Evolutionary conservation across 2,329 filamentous ascomycete species (phyloP).

Genomic region (Diaporthe ilicicola): DNA sequence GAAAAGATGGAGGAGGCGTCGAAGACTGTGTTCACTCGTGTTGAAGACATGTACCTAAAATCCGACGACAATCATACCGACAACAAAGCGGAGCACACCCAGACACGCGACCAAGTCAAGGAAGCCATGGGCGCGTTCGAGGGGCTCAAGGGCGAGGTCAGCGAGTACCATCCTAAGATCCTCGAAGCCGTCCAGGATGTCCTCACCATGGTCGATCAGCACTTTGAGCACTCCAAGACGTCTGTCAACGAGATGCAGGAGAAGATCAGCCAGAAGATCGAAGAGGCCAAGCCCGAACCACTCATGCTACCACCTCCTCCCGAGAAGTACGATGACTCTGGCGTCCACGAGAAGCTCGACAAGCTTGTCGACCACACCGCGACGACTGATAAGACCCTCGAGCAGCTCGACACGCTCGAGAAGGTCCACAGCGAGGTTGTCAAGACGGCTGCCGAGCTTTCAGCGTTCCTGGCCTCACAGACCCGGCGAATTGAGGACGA

Average conservation of each 20-base stretch:
- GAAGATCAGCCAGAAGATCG: constrained; percentile 66
- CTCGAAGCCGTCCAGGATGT: constrained; percentile 87
- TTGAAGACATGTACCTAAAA: constrained; percentile 80
- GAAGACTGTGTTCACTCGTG: constrained; percentile 83
- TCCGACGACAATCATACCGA: constrained; percentile 79
- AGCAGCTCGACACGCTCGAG: constrained; percentile 83
- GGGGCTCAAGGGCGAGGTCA: constrained; percentile 79
- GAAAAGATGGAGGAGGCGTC: constrained; percentile 90
- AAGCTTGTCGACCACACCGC: constrained; percentile 70
- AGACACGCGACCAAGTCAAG: constrained; percentile 82
- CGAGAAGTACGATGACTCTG: constrained; percentile 62
- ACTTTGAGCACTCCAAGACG: constrained; percentile 87
- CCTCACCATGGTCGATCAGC: constrained; percentile 81
- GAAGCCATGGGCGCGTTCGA: constrained; percentile 78
- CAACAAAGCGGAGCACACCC: constrained; percentile 79
- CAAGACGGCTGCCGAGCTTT: constrained; percentile 83
- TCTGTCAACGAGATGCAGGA: constrained; percentile 64
- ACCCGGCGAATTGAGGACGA: constrained; percentile 79
- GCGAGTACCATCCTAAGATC: constrained; percentile 88
- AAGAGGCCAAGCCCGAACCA: constrained; percentile 69
- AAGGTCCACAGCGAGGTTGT: constrained; percentile 89
- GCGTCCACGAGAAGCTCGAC: constrained; percentile 44
- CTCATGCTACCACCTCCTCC: constrained; percentile 63
- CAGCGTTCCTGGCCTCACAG: constrained; percentile 81
- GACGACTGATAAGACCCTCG: constrained; percentile 73